phyloP scores from a whole-genome alignment of 2,329 filamentous ascomycete genomes.

The Volutella citrinella region DNA sequence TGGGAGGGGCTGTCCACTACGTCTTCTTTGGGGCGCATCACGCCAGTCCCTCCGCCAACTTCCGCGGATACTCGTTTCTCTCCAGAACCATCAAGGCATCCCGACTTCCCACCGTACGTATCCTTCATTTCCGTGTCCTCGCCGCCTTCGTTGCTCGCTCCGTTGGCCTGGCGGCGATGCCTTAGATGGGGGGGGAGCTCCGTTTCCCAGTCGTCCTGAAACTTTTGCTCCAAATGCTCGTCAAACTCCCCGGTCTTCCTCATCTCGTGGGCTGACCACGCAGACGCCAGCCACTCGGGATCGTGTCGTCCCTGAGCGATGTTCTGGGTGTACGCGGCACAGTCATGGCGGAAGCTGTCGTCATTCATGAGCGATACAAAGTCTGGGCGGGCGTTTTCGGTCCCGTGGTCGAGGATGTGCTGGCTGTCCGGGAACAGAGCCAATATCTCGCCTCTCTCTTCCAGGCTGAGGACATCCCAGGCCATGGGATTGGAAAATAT shows the following conservation, averaged over 20 bases:
- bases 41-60: too few relatives aligned
- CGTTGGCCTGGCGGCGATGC: slow-evolving; percentile 8
- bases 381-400: slow-evolving; percentile 37
- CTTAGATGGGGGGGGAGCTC: slow-evolving; percentile 35
- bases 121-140: slow-evolving; percentile 15
- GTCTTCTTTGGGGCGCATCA: too few relatives aligned
- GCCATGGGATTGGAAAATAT: slow-evolving; percentile 36
- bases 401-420: slow-evolving; percentile 36
- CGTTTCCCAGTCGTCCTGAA: slow-evolving; percentile 47
- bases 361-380: slow-evolving; percentile 43
- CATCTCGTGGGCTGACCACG: slow-evolving; percentile 49
- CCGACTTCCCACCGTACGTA: background rate
- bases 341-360: slow-evolving; percentile 46
- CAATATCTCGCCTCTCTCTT: slow-evolving; percentile 35
- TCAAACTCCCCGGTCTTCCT: slow-evolving; percentile 50
- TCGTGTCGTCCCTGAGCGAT: slow-evolving; percentile 49
- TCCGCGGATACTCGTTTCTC: too few relatives aligned
- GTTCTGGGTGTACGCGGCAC: slow-evolving; percentile 43
- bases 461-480: slow-evolving; percentile 34
- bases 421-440: slow-evolving; percentile 35
- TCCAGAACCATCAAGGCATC: too few relatives aligned
- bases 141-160: slow-evolving; percentile 4
- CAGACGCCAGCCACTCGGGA: slow-evolving; percentile 49
- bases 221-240: slow-evolving; percentile 41
- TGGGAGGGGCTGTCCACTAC: too few relatives aligned